These are phyloP conservation scores for Immersiella caudata DNA, from an alignment of 495 filamentous ascomycete genomes.

Conservation along the genomic window DNA sequence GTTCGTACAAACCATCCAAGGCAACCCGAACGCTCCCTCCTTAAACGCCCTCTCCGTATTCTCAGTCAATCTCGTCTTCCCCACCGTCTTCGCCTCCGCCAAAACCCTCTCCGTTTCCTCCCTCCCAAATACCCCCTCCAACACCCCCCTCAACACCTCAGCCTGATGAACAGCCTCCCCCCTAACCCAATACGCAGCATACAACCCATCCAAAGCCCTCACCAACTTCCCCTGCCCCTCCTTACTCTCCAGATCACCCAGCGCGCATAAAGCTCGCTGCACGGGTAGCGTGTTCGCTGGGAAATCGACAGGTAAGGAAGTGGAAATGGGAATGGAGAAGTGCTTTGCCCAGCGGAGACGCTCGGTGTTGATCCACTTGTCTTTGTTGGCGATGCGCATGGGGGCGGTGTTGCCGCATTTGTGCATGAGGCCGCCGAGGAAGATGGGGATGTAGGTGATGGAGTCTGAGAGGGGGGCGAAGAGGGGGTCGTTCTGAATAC, in stretches of 20 bases:
- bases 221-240: conserved; percentile 46
- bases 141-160: conserved; percentile 49
- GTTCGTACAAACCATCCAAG: conserved; percentile 71
- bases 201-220: conserved; percentile 54
- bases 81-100: conserved; percentile 40
- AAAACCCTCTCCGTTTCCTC: conserved; percentile 45
- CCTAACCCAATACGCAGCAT: conserved; percentile 61
- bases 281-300: conserved; percentile 58
- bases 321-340: conserved; percentile 63
- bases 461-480: conserved; percentile 51
- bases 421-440: conserved; percentile 71
- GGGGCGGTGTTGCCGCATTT: conserved; percentile 65
- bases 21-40: conserved; percentile 70
- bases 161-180: conserved; percentile 51
- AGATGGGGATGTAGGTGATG: conserved; percentile 66
- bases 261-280: conserved; percentile 42
- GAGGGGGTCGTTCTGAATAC: conserved; percentile 60
- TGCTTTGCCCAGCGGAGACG: conserved; percentile 61
- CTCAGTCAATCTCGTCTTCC: conserved; percentile 54
- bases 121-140: conserved; percentile 56
- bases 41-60: conserved; percentile 63
- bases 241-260: conserved; percentile 16
- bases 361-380: conserved; percentile 62
- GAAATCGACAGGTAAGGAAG: conserved; percentile 57
- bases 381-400: conserved; percentile 74